A percentile compares a stretch with the other conserved stretches of the same genome.
Conservation (phyloP, 441 rosid species). For the Gossypium aridum region DNA sequence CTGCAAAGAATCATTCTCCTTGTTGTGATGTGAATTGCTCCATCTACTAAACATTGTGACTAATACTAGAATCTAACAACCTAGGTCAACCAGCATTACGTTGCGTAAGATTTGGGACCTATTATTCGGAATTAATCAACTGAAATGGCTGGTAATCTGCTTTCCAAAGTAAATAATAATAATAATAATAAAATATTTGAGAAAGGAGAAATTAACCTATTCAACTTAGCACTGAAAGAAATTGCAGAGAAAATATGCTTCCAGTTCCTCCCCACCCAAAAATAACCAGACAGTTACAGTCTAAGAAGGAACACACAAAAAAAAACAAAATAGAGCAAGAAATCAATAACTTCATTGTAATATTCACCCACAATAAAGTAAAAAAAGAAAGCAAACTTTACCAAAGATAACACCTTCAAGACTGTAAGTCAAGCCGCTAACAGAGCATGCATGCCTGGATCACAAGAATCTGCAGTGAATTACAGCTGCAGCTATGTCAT, state of each 20-base stretch:
- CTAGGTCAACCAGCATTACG: slow-evolving; percentile 14
- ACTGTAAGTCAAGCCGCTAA: neutral
- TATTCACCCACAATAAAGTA: neutral
- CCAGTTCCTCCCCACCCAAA: neutral
- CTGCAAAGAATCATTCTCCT: slow-evolving; percentile 35
- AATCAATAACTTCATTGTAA: neutral
- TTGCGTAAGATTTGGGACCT: neutral
- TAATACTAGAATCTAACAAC: slow-evolving; percentile 11
- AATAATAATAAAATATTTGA: neutral
- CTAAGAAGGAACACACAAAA: neutral
- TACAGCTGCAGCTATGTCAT: neutral
- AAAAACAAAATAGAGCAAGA: neutral
- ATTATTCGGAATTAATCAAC: neutral
- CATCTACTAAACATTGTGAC: slow-evolving; percentile 60
- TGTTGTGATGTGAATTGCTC: slow-evolving; percentile 41
- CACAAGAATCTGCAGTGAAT: neutral
- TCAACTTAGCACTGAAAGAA: neutral
- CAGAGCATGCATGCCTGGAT: neutral
- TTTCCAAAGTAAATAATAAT: neutral
- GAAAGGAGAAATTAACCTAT: neutral
- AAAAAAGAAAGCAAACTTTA: neutral
- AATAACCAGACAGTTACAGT: neutral
- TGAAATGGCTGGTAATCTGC: neutral
- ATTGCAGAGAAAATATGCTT: neutral
- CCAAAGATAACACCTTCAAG: neutral